A percentile compares a stretch with the other conserved stretches of the same genome.
phyloP scores from a whole-genome alignment of 164 flowering plant genomes.

The Houttuynia cordata region DNA sequence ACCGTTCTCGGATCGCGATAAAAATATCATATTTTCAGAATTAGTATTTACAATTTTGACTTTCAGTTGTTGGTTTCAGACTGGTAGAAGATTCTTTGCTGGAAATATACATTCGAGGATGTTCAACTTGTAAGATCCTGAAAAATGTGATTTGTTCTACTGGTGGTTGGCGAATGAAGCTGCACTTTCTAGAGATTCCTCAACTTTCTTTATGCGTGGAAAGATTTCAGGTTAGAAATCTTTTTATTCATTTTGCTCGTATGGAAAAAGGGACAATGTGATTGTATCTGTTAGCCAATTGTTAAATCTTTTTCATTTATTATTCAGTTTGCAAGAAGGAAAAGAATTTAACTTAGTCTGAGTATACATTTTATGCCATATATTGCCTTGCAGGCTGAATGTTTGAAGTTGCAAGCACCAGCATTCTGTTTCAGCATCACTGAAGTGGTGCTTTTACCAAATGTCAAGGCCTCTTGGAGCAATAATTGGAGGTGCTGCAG shows the following conservation, averaged over 20 bases:
- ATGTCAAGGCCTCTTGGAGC: constrained; percentile 93
- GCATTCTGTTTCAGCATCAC: constrained; percentile 15
- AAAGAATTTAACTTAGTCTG: too few species aligned
- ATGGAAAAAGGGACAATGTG: neutral
- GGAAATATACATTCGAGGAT: neutral
- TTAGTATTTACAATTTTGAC: too few species aligned
- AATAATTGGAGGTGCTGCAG: constrained; percentile 89
- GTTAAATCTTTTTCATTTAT: neutral
- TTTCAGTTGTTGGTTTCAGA: too few species aligned
- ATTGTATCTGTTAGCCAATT: neutral
- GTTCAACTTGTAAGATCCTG: constrained; percentile 1
- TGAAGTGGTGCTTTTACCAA: constrained; percentile 44
- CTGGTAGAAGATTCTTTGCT: neutral
- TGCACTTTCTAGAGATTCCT: constrained; percentile 17
- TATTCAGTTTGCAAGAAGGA: neutral
- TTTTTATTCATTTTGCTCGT: neutral
- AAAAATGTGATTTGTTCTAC: constrained; percentile 17
- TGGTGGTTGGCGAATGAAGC: constrained; percentile 28
- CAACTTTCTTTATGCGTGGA: constrained; percentile 16
- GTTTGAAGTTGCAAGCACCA: constrained; percentile 15
- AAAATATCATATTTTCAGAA: too few species aligned
- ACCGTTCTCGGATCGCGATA: too few species aligned
- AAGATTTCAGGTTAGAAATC: constrained; percentile 20
- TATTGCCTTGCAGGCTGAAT: constrained; percentile 27
- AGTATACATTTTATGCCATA: too few species aligned